Evolutionary conservation across 371 early-diverging fungal genomes (phyloP).

Genomic region (Zychaea mexicana): DNA sequence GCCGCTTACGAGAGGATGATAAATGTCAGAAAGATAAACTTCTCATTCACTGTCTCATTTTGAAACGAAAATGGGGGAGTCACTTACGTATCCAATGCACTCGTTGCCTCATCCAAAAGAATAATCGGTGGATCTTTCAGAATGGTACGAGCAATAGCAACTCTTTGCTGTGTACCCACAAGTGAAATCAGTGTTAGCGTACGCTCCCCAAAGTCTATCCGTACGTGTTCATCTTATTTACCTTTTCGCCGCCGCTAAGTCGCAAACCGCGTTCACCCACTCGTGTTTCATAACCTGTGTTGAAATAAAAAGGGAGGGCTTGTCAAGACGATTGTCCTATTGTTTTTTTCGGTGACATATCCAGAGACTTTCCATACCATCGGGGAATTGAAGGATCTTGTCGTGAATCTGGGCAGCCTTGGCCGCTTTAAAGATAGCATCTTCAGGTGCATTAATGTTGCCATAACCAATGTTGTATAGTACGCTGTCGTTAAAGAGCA

Average conservation of each 20-base stretch:
- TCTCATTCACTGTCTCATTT: neutral
- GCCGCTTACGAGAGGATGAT: neutral
- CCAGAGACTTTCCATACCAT: conserved; percentile 23
- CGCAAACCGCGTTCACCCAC: conserved; percentile 95
- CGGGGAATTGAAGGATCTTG: conserved; percentile 67
- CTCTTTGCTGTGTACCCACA: conserved; percentile 56
- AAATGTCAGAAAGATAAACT: no score
- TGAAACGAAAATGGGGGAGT: neutral
- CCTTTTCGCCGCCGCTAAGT: conserved; percentile 94
- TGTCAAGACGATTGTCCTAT: neutral
- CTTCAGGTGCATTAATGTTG: conserved; percentile 59
- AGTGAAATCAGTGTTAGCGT: no score
- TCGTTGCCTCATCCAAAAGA: conserved; percentile 78
- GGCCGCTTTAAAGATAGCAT: conserved; percentile 75
- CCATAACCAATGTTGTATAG: conserved; percentile 84
- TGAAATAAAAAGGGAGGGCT: neutral
- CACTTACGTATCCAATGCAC: conserved; percentile 57
- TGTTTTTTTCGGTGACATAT: neutral
- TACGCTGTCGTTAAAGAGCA: conserved; percentile 84
- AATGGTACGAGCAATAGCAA: conserved; percentile 90
- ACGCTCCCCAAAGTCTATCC: no score
- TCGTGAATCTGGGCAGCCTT: conserved; percentile 83
- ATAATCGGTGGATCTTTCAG: conserved; percentile 77
- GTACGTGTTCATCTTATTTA: conserved; percentile 35
- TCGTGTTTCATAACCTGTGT: conserved; percentile 82